A percentile compares a stretch with the other conserved stretches of the same genome.
Conservation (phyloP, 2,329 filamentous ascomycete genomes). For the Neurospora crassa region DNA sequence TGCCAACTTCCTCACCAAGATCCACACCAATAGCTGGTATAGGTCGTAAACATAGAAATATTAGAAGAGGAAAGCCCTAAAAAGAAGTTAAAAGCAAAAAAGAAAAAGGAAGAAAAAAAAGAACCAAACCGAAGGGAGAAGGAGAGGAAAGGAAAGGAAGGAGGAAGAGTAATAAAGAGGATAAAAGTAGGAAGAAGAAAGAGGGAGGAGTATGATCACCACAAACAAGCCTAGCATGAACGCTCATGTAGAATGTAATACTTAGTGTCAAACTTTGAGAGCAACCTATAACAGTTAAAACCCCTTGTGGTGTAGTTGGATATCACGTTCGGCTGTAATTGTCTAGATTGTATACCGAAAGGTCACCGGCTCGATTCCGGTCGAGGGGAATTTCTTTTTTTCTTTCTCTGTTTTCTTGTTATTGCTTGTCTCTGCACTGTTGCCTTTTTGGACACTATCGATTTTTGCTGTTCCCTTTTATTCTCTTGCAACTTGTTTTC, state of each 20-base stretch:
- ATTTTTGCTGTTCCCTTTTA: neutral
- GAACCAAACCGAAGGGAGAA: too few species aligned
- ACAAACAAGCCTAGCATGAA: neutral
- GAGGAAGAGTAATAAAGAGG: too few species aligned
- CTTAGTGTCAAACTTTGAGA: fast-evolving
- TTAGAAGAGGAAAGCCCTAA: too few species aligned
- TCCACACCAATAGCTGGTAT: neutral
- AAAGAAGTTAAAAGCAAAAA: too few species aligned
- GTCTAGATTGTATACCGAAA: too few species aligned
- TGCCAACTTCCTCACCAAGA: neutral
- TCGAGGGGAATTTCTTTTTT: neutral
- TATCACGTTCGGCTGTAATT: neutral
- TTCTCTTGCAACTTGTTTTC: neutral
- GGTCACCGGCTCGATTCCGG: neutral
- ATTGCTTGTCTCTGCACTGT: neutral
- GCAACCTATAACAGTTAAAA: neutral
- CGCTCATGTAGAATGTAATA: neutral
- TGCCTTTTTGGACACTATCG: neutral
- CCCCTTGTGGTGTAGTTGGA: neutral
- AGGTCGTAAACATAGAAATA: neutral
- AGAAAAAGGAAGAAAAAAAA: too few species aligned
- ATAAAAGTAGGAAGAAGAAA: too few species aligned
- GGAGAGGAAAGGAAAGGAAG: too few species aligned
- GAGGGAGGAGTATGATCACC: neutral
- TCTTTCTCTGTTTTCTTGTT: neutral